phyloP scores from a whole-genome alignment of 2,329 filamentous ascomycete genomes.

The Pyrenophora graminea region DNA sequence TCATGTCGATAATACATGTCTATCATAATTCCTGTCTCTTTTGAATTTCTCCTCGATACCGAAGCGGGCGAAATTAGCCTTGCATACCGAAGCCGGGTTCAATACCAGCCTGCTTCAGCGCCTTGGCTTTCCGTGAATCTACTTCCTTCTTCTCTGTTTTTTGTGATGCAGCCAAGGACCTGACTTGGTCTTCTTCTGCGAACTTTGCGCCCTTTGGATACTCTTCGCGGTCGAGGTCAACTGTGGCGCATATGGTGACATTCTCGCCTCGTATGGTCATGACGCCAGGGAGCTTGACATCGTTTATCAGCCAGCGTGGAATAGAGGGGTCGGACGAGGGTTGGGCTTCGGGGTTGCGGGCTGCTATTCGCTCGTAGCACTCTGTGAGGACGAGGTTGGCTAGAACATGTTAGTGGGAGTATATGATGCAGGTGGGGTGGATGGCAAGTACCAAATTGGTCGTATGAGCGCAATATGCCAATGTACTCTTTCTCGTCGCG shows the following conservation, averaged over 20 bases:
- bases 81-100: constrained; percentile 80
- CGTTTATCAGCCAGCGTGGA: constrained; percentile 69
- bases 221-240: constrained; percentile 96
- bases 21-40: constrained; percentile 11
- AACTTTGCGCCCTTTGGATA: constrained; percentile 73
- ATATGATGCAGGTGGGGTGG: background rate
- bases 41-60: background rate
- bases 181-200: constrained; percentile 71
- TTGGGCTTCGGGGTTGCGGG: constrained; percentile 52
- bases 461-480: constrained; percentile 91
- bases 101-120: constrained; percentile 55
- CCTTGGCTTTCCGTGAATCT: constrained; percentile 66
- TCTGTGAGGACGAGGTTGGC: constrained; percentile 95
- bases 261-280: constrained; percentile 96
- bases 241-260: constrained; percentile 92
- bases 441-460: constrained; percentile 79
- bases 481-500: constrained; percentile 93
- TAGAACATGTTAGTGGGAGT: constrained; percentile 46
- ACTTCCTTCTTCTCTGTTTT: constrained; percentile 70
- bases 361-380: constrained; percentile 86
- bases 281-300: constrained; percentile 80
- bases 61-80: constrained; percentile 14
- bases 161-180: constrained; percentile 71
- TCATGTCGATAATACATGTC: constrained; percentile 1
- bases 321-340: constrained; percentile 25